Evolutionary conservation across 768 basidiomycete species (phyloP).

Genomic region (Tulasnella sp.): DNA sequence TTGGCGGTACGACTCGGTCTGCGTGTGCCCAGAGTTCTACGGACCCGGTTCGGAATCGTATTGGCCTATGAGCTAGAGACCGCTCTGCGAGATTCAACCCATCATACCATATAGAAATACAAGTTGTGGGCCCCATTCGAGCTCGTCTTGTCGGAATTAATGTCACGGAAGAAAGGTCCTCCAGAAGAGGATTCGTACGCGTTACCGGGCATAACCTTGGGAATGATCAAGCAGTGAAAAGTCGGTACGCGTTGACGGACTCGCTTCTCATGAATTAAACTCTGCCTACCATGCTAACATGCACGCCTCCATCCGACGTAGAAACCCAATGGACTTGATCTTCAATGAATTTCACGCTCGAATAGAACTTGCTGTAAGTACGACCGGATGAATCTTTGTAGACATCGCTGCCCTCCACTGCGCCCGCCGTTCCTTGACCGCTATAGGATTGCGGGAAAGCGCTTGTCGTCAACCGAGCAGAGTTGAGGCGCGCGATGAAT

Average conservation of each 20-base stretch:
- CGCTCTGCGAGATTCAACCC: not conserved
- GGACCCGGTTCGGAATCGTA: not conserved
- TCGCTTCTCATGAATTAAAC: not conserved
- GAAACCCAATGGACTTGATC: constrained; percentile 57
- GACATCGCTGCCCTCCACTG: constrained; percentile 57
- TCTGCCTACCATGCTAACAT: constrained; percentile 14
- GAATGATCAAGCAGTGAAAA: not conserved
- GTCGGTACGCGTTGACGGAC: not conserved
- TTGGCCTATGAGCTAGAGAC: not conserved
- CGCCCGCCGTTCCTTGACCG: constrained; percentile 46
- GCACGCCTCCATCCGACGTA: constrained; percentile 50
- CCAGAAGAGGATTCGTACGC: constrained; percentile 56
- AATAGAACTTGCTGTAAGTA: constrained; percentile 53
- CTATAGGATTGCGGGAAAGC: constrained; percentile 50
- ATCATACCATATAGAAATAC: constrained; percentile 26
- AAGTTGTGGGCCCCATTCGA: constrained; percentile 4
- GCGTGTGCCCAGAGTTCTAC: constrained; percentile 55
- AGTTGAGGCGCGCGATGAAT: constrained; percentile 53
- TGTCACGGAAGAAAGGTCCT: constrained; percentile 56
- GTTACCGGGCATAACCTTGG: constrained; percentile 46
- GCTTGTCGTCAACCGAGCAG: constrained; percentile 50
- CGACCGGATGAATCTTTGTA: constrained; percentile 49
- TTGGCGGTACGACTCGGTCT: constrained; percentile 50
- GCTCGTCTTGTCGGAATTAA: not conserved
- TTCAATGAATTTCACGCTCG: constrained; percentile 50